Evolutionary conservation across 2,329 filamentous ascomycete genomes (phyloP).

Genomic region (Massarina eburnea): DNA sequence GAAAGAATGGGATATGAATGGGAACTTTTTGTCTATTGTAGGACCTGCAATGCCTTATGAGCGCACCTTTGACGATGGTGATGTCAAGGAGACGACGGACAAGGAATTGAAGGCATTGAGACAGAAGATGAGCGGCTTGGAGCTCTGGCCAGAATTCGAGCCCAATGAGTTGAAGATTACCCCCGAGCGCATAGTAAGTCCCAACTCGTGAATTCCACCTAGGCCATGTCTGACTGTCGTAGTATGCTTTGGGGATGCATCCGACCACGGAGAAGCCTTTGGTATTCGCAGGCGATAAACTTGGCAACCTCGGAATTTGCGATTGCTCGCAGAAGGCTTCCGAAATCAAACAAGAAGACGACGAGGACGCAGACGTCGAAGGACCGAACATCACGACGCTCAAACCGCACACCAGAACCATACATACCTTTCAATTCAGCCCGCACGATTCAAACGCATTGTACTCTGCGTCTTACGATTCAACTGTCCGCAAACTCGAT

Average conservation of each 20-base stretch:
- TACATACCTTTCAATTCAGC: constrained; percentile 79
- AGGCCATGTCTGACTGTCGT: constrained; percentile 11
- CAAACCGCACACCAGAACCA: constrained; percentile 87
- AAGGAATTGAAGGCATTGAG: constrained; percentile 72
- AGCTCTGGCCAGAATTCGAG: constrained; percentile 80
- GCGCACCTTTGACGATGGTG: constrained; percentile 82
- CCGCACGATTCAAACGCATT: constrained; percentile 72
- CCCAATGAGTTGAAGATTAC: constrained; percentile 88
- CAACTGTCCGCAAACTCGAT: constrained; percentile 84
- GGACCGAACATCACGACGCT: constrained; percentile 84
- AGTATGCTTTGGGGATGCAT: constrained; percentile 83
- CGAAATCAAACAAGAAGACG: constrained; percentile 58
- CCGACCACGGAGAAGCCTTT: constrained; percentile 83
- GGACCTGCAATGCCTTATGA: constrained; percentile 77
- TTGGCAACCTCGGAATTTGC: constrained; percentile 86
- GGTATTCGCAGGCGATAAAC: constrained; percentile 91
- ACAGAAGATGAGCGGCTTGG: constrained; percentile 73
- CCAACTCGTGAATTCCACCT: constrained; percentile 11
- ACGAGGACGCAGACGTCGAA: constrained; percentile 63
- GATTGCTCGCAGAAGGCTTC: constrained; percentile 74
- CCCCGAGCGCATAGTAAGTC: constrained; percentile 67
- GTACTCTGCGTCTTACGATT: constrained; percentile 89
- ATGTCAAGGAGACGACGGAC: constrained; percentile 77
- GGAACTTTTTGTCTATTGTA: constrained; percentile 68
- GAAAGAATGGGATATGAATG: constrained; percentile 69